Percentiles rank a stretch among this genome's conserved stretches.
Evolutionary conservation across 208 protist species (phyloP).

Genomic region (Kentomonas sorsogonicus): DNA sequence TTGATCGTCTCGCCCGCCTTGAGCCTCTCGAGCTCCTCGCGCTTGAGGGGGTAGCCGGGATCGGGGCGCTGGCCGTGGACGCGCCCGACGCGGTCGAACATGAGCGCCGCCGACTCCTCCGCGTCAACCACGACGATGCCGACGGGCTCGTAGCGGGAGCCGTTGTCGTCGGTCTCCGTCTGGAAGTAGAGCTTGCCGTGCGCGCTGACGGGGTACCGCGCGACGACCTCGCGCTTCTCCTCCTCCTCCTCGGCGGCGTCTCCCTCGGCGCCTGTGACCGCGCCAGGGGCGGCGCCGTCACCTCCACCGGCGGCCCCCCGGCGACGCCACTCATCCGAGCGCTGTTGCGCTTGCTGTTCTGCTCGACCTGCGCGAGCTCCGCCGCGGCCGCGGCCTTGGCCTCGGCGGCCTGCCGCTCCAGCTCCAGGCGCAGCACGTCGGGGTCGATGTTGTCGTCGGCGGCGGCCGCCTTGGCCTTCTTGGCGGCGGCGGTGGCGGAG

Average conservation of each 20-base stretch:
- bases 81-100: constrained; percentile 82
- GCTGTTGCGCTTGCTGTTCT: constrained; percentile 4
- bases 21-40: constrained; percentile 55
- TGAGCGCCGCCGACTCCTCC: constrained; percentile 63
- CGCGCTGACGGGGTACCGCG: constrained; percentile 69
- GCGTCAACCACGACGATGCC: constrained; percentile 83
- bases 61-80: constrained; percentile 81
- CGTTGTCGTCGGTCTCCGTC: constrained; percentile 76
- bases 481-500: constrained; percentile 19
- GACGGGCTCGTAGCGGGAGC: constrained; percentile 69
- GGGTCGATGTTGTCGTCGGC: background rate
- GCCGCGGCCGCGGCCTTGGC: background rate
- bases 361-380: constrained; percentile 16
- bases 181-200: constrained; percentile 85
- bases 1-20: constrained; percentile 56
- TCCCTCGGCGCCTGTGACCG: background rate
- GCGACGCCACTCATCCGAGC: constrained; percentile 2
- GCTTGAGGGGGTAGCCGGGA: constrained; percentile 75
- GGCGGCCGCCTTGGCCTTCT: constrained; percentile 11
- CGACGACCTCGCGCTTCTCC: constrained; percentile 31
- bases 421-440: no score
- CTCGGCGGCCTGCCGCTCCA: background rate
- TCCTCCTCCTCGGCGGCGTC: constrained; percentile 12
- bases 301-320: background rate
- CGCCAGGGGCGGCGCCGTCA: background rate